Percentiles rank a stretch among this genome's conserved stretches.
phyloP scores from a whole-genome alignment of 352 stramenopile species.

The Blastocystis sp. region DNA sequence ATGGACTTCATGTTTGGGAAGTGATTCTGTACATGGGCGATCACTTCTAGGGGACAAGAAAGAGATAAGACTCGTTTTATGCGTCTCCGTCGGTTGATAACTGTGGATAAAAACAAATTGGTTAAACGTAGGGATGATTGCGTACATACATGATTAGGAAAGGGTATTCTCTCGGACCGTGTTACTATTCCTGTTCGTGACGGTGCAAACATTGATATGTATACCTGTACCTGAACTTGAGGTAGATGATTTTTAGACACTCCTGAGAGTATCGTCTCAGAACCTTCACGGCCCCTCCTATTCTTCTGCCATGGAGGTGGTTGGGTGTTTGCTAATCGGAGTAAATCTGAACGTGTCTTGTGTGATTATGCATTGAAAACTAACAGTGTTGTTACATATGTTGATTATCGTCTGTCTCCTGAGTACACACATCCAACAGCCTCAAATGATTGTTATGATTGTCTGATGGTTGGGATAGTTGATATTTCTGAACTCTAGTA shows the following conservation, averaged over 20 bases:
- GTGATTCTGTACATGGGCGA: not conserved
- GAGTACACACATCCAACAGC: constrained; percentile 50
- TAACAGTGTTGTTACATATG: constrained; percentile 18
- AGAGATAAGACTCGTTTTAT: constrained; percentile 23
- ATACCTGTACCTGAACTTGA: not conserved
- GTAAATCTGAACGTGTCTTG: not conserved
- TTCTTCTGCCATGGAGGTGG: constrained; percentile 62
- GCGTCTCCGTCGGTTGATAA: not conserved
- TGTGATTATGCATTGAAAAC: constrained; percentile 29
- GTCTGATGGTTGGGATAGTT: not conserved
- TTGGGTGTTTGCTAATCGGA: constrained; percentile 54
- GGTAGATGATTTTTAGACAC: not conserved
- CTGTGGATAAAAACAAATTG: not conserved
- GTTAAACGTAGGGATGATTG: not conserved
- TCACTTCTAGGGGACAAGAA: constrained; percentile 25
- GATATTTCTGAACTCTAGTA: not conserved
- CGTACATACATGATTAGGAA: not conserved
- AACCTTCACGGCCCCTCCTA: not conserved
- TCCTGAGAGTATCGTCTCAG: not conserved
- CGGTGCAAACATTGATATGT: constrained; percentile 26
- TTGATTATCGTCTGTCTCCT: constrained; percentile 51
- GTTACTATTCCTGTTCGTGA: constrained; percentile 4
- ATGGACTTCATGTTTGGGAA: constrained; percentile 4
- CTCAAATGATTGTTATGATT: constrained; percentile 46
- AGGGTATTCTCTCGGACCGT: constrained; percentile 11